phyloP scores from a whole-genome alignment of 495 filamentous ascomycete species.

The Penicillium diatomitis region DNA sequence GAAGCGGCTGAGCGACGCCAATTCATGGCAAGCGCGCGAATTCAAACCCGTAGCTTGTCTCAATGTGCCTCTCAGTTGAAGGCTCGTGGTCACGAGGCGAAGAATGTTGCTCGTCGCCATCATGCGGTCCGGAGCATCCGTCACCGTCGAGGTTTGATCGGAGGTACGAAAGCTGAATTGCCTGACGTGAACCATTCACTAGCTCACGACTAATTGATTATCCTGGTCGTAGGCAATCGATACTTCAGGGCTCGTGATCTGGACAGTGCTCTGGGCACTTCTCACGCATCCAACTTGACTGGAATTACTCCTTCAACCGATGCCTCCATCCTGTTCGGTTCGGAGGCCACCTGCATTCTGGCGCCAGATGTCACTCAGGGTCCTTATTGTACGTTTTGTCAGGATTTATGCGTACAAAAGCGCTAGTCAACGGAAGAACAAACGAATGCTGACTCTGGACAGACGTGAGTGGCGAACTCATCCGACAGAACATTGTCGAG shows the following conservation, averaged over 20 bases:
- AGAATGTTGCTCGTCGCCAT: conserved; percentile 37
- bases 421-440: no score
- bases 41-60: conserved; percentile 30
- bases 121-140: conserved; percentile 22
- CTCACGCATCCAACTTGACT: conserved; percentile 35
- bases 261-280: conserved; percentile 28
- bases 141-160: conserved; percentile 14
- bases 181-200: no score
- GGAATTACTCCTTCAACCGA: conserved; percentile 41
- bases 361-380: conserved; percentile 48
- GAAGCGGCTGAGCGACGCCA: conserved; percentile 38
- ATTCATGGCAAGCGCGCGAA: conserved; percentile 24
- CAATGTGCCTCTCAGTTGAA: conserved; percentile 42
- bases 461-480: conserved; percentile 41
- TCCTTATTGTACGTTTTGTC: conserved; percentile 37
- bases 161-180: no score
- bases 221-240: conserved; percentile 4
- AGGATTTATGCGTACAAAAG: no score
- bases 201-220: background rate
- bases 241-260: conserved; percentile 35
- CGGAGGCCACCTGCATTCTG: conserved; percentile 46
- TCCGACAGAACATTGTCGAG: conserved; percentile 49
- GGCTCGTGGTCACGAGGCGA: conserved; percentile 38
- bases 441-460: background rate
- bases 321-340: conserved; percentile 40